Evolutionary conservation across 176 grass and related monocot genomes (phyloP).

Genomic region (Thalia dealbata): DNA sequence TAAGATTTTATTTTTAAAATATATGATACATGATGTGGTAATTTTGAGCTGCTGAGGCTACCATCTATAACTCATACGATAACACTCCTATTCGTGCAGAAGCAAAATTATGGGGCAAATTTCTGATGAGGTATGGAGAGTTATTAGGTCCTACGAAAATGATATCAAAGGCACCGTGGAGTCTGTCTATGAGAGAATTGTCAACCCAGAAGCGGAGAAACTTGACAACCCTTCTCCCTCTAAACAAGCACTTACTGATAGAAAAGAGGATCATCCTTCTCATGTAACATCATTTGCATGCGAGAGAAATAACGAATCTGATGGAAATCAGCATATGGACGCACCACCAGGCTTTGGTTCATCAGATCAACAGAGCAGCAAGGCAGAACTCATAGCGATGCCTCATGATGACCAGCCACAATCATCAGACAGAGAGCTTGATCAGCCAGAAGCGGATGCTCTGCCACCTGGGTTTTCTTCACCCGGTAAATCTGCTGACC

Average conservation of each 20-base stretch:
- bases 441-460: conserved; percentile 23
- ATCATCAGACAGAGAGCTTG: conserved; percentile 12
- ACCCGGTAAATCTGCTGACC: neutral
- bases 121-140: conserved; percentile 61
- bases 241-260: conserved; percentile 30
- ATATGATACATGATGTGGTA: neutral
- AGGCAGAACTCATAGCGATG: neutral
- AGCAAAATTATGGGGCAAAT: conserved; percentile 74
- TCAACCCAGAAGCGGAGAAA: conserved; percentile 36
- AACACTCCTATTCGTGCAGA: conserved; percentile 19
- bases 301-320: conserved; percentile 17
- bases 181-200: conserved; percentile 44
- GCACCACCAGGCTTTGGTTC: conserved; percentile 51
- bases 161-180: conserved; percentile 50
- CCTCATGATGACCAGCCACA: neutral
- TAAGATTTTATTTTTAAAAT: conserved; percentile 9
- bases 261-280: conserved; percentile 28
- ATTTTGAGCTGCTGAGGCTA: neutral
- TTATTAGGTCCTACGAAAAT: conserved; percentile 51
- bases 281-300: conserved; percentile 14
- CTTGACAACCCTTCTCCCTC: conserved; percentile 12
- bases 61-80: neutral
- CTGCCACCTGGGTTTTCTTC: conserved; percentile 10
- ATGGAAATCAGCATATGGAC: conserved; percentile 43
- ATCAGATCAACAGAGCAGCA: conserved; percentile 24